Base-by-base conservation (phyloP, 1,284 basidiomycete species). In the Cutaneotrichosporon sp. region DNA sequence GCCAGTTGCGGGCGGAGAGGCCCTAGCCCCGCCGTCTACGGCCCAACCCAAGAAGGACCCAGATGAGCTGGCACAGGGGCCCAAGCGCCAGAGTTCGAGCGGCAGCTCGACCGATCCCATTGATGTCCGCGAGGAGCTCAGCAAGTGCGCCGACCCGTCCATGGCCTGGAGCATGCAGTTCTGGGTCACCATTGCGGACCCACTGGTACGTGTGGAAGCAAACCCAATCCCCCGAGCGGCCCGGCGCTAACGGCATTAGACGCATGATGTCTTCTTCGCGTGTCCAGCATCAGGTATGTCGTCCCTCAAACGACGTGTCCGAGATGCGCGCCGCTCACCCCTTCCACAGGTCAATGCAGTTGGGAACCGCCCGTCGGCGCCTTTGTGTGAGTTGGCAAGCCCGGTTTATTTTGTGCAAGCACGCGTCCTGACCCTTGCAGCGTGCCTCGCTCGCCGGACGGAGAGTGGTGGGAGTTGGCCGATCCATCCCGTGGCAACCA, bases 391-490 rank as follows among this genome's bases (percentile, higher is more conserved):
- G 87, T 82, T 42, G 38, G 18, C n/a, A n/a, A n/a, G 18, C 3
- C 11, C 13, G 18, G 24, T 31, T 16, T 33, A 22, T n/a, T 18
- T 29, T 38, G 20, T n/a, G n/a, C n/a, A 11, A 31, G 16, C 5
- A 25, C 31, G n/a, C 49, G n/a, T 33, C 36, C 56, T 64, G 43
- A 61, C 27, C 8, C 16, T n/a, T 43, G 31, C 54, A 91, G 89
- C 50, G 81, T 97, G 36, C 94, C 93, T 25, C 89, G 91, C 7
- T 89, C 84, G 63, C 83, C 86, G 3, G 87, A 90, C 34, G 94
- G 94, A 51, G 92, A 95, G 75, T 97, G 93, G 93, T 95, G 93
- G 92, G 92, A 97, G 78, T 84, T 97, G 66, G 83, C 84, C 47
- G 93, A 95, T 77, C 87, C 90, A 38, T 84, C 86, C 33, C 83